Evolutionary conservation across 164 flowering plant species (phyloP), one percentile per base, ranked within the genome.

Genomic region (Aristolochia californica): DNA sequence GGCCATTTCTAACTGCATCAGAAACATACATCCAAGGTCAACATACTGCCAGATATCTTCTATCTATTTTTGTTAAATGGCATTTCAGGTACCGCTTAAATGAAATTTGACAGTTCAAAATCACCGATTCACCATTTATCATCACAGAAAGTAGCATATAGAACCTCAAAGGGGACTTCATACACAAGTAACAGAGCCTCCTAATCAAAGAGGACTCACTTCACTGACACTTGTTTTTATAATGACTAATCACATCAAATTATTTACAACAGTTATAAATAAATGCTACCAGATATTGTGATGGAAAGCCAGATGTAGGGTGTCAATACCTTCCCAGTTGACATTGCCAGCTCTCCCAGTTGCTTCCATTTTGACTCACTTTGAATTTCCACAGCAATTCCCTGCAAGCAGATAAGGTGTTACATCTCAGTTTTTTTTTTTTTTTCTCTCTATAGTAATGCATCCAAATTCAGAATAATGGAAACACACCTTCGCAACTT

Each of bases 311-410:
- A 16, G n/a, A 8, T 15, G 21, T n/a, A n/a, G 7, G 5, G 20
- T 27, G 10, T 54, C 16, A 24, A 30, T 70, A 82, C 97, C 95
- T 80, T 87, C 67, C 99, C 99, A 67, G 78, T 66, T 15, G 99
- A 87, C 89, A 94, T 84, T 38, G 99, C 91, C 70, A 94, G 75
- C 77, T 90, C 97, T 59, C 99, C 97, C 72, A 94, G 75, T 63
- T 94, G 96, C 80, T 90, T 94, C 99, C 99, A 94, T 63, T 88
- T 94, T 30, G 93, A 78, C 65, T 89, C 99, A 66, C 95, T 94
- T 55, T 88, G 78, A 51, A 80, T 84, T 72, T 85, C 96, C 26
- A 60, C 25, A 1, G 97, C 99, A 71, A 94, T 94, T 58, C 73
- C 87, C 99, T 94, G 78, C 51, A 75, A 13, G 45, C 22, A 15